These are phyloP conservation scores for Clonostachys rosea DNA, from an alignment of 2,329 filamentous ascomycete species.

Conservation along the genomic window DNA sequence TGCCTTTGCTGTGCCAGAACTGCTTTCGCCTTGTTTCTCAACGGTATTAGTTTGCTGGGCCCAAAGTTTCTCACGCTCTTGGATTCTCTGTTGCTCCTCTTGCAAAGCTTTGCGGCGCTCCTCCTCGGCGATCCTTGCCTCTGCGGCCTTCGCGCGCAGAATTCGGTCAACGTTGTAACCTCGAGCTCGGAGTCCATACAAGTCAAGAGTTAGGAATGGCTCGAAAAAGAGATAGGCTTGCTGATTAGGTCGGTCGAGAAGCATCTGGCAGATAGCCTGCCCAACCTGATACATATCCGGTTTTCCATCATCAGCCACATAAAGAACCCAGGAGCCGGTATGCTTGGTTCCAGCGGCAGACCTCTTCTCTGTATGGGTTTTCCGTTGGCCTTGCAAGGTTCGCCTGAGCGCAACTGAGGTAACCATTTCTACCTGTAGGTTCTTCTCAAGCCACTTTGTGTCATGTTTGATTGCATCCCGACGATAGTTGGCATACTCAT, in stretches of 20 bases:
- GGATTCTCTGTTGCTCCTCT: constrained; percentile 65
- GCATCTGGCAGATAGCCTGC: constrained; percentile 74
- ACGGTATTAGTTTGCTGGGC: constrained; percentile 8
- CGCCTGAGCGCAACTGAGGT: constrained; percentile 72
- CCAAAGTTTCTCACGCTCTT: constrained; percentile 46
- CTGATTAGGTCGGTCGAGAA: constrained; percentile 79
- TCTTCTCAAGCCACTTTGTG: constrained; percentile 83
- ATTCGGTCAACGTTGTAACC: constrained; percentile 98
- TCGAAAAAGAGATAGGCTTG: constrained; percentile 89
- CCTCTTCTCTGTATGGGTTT: constrained; percentile 69
- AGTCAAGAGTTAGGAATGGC: constrained; percentile 79
- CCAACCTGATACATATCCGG: constrained; percentile 91
- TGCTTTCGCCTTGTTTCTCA: constrained; percentile 15
- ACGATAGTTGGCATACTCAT: constrained; percentile 67
- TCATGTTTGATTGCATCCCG: constrained; percentile 80
- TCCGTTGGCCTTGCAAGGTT: constrained; percentile 65
- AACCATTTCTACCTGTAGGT: constrained; percentile 74
- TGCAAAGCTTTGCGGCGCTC: constrained; percentile 71
- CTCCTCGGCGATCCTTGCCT: constrained; percentile 82
- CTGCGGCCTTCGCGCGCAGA: constrained; percentile 78
- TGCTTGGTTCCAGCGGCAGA: constrained; percentile 63
- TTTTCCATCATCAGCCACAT: constrained; percentile 62
- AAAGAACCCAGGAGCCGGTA: constrained; percentile 60
- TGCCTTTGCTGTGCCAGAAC: constrained; percentile 29
- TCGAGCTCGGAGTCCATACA: constrained; percentile 76